Conservation (phyloP, 2,329 filamentous ascomycete species). For the Xylaria sp. region DNA sequence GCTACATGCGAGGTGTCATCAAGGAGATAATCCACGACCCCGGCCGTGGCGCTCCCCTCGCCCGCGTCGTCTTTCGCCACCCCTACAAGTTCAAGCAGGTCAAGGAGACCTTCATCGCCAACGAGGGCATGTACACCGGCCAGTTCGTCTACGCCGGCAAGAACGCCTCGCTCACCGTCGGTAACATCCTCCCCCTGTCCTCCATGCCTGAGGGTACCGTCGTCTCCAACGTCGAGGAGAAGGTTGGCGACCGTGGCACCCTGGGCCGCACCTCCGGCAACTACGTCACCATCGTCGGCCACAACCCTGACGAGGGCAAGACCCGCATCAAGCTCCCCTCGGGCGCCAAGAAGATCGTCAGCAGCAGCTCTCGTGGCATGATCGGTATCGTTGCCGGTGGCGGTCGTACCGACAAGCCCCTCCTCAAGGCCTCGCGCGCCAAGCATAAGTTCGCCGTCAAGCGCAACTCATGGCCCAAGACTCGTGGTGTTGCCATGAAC, state of each 20-base stretch:
- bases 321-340: constrained; percentile 99
- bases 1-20: constrained; percentile 96
- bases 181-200: constrained; percentile 94
- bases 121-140: constrained; percentile 99
- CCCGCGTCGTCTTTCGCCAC: constrained; percentile 96
- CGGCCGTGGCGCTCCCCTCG: constrained; percentile 97
- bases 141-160: constrained; percentile 99
- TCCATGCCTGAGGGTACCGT: constrained; percentile 99
- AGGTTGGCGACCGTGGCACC: constrained; percentile 94
- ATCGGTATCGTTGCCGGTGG: constrained; percentile 99
- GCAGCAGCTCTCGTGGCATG: constrained; percentile 94
- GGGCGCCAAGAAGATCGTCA: constrained; percentile 98
- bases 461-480: constrained; percentile 99
- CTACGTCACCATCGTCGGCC: constrained; percentile 97
- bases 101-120: constrained; percentile 99
- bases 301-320: constrained; percentile 99
- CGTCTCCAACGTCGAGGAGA: constrained; percentile 99
- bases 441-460: constrained; percentile 99
- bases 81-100: constrained; percentile 98
- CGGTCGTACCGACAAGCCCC: constrained; percentile 99
- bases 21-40: constrained; percentile 99
- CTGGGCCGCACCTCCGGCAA: constrained; percentile 98
- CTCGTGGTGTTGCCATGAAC: constrained; percentile 99
- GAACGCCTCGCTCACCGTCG: constrained; percentile 95
- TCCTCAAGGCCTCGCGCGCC: constrained; percentile 98